phyloP scores from a whole-genome alignment of 805 yeast species.

The Barnettozyma sp. region DNA sequence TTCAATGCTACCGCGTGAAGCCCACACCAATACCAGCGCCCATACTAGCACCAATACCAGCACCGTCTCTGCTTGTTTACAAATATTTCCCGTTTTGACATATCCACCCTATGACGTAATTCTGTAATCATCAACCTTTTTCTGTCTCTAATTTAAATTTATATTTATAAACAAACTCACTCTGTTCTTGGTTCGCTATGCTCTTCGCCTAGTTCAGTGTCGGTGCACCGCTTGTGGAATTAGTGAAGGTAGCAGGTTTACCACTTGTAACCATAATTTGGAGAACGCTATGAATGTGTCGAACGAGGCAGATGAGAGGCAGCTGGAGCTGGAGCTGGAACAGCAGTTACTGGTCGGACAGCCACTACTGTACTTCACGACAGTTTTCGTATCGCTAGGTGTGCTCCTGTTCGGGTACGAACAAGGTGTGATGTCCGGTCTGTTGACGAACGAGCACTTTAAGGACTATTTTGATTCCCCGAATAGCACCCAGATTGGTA shows the following conservation, averaged over 20 bases:
- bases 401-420: conserved; percentile 69
- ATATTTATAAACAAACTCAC: background rate
- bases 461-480: conserved; percentile 67
- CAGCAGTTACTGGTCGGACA: conserved; percentile 23
- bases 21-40: background rate
- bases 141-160: no score
- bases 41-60: background rate
- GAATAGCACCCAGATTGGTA: conserved; percentile 65
- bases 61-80: background rate
- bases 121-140: background rate
- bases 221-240: no score
- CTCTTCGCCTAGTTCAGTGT: background rate
- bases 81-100: background rate
- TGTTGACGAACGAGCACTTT: conserved; percentile 68
- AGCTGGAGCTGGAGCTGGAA: conserved; percentile 22
- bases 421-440: conserved; percentile 88
- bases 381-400: conserved; percentile 24
- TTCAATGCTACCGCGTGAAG: conserved; percentile 21
- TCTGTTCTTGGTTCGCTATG: background rate
- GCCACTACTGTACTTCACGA: conserved; percentile 25
- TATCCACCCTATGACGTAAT: background rate
- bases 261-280: no score
- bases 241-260: no score
- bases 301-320: conserved; percentile 11
- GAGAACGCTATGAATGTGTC: no score